These are phyloP conservation scores for Plasmodium gaboni DNA, from an alignment of 169 alveolate genomes.

Conservation along the genomic window DNA sequence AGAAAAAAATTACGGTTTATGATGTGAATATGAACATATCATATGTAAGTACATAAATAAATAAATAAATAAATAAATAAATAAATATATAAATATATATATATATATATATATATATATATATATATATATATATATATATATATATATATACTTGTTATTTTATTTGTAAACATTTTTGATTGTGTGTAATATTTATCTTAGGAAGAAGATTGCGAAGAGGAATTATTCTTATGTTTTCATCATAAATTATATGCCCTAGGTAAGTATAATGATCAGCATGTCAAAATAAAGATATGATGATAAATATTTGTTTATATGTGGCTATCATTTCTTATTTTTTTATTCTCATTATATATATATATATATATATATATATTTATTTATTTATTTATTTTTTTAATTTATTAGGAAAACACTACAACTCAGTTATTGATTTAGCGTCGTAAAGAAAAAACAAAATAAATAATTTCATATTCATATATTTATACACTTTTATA, in stretches of 20 bases:
- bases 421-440: conserved; percentile 58
- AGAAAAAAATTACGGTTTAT: conserved; percentile 63
- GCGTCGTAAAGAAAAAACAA: background rate
- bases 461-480: background rate
- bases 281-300: too few species aligned
- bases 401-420: conserved; percentile 43
- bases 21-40: conserved; percentile 60
- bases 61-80: too few species aligned
- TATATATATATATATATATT: too few species aligned
- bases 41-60: conserved; percentile 32
- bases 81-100: too few species aligned
- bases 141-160: background rate
- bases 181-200: background rate
- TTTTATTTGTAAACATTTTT: background rate
- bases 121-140: background rate
- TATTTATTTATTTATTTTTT: background rate
- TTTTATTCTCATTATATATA: background rate
- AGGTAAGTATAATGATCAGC: conserved; percentile 11
- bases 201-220: conserved; percentile 56
- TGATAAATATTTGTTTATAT: background rate
- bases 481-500: too few species aligned
- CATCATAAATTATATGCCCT: conserved; percentile 68
- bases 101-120: too few species aligned
- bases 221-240: conserved; percentile 60
- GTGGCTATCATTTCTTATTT: background rate